These are phyloP conservation scores for Cucumis hystrix DNA, from an alignment of 306 rosid genomes.

Conservation along the genomic window DNA sequence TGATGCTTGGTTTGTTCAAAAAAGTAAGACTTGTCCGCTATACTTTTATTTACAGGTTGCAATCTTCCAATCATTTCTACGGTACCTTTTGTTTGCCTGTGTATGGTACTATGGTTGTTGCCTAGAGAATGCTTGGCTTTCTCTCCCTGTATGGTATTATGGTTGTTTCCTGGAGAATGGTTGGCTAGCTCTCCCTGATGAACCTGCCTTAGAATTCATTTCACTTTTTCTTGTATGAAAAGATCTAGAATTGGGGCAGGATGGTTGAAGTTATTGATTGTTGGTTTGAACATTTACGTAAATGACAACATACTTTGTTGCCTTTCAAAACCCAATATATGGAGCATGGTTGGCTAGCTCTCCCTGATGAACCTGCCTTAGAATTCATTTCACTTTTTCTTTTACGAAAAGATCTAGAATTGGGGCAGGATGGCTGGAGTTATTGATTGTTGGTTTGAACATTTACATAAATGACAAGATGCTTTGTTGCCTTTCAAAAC, in stretches of 20 bases:
- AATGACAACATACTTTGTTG: not conserved
- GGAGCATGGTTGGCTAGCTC: not conserved
- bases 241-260: not conserved
- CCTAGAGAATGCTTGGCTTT: not conserved
- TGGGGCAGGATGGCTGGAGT: not conserved
- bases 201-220: not conserved
- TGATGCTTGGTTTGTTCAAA: constrained; percentile 59
- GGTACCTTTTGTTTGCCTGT: not conserved
- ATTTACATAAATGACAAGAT: not conserved
- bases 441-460: not conserved
- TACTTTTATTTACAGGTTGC: not conserved
- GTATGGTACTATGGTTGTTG: not conserved
- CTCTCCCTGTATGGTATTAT: no score
- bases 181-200: not conserved
- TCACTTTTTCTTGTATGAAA: not conserved
- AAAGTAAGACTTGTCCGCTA: constrained; percentile 32
- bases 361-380: not conserved
- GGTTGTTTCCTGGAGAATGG: not conserved
- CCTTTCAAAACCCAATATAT: not conserved
- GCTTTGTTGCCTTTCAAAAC: not conserved
- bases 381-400: not conserved
- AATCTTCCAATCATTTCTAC: not conserved
- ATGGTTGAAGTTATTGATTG: not conserved
- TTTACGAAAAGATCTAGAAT: not conserved
- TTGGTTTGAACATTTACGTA: not conserved